Percentiles rank a stretch among this genome's conserved stretches.
Conservation (phyloP, 2,329 filamentous ascomycete species). For the Cordyceps farinosa region DNA sequence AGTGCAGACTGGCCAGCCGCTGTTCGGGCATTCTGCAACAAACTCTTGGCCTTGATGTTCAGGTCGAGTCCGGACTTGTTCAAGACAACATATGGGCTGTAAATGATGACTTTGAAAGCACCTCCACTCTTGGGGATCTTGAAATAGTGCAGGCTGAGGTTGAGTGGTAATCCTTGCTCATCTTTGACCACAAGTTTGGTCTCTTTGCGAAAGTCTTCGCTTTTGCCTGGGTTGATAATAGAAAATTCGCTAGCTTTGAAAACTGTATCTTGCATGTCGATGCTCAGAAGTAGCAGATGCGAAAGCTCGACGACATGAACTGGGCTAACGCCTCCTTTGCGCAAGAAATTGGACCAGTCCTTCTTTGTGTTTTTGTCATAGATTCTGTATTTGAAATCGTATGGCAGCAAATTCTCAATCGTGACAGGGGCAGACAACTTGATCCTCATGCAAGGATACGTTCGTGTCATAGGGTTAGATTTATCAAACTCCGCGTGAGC, state of each 20-base stretch:
- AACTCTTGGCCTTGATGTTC: conserved; percentile 82
- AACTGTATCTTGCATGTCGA: conserved; percentile 94
- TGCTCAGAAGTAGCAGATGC: conserved; percentile 84
- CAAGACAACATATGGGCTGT: conserved; percentile 88
- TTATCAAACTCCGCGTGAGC: conserved; percentile 82
- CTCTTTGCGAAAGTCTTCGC: conserved; percentile 86
- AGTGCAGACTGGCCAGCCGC: conserved; percentile 75
- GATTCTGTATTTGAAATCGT: conserved; percentile 98
- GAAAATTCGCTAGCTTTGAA: conserved; percentile 96
- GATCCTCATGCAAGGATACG: conserved; percentile 92
- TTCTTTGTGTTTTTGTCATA: conserved; percentile 99
- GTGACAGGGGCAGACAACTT: conserved; percentile 90
- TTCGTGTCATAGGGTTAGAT: conserved; percentile 75
- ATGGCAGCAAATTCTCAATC: conserved; percentile 89
- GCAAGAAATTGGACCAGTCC: conserved; percentile 97
- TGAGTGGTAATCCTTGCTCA: conserved; percentile 71
- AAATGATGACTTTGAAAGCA: conserved; percentile 92
- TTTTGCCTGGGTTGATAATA: conserved; percentile 87
- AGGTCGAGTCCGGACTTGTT: conserved; percentile 94
- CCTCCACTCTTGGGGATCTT: conserved; percentile 87
- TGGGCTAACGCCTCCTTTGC: conserved; percentile 93
- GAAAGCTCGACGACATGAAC: conserved; percentile 96
- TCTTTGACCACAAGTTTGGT: conserved; percentile 78
- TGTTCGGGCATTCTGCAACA: conserved; percentile 76
- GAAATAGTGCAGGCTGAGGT: conserved; percentile 86